These are phyloP conservation scores for Exophiala xenobiotica DNA, from an alignment of 2,329 filamentous ascomycete genomes.

Conservation along the genomic window DNA sequence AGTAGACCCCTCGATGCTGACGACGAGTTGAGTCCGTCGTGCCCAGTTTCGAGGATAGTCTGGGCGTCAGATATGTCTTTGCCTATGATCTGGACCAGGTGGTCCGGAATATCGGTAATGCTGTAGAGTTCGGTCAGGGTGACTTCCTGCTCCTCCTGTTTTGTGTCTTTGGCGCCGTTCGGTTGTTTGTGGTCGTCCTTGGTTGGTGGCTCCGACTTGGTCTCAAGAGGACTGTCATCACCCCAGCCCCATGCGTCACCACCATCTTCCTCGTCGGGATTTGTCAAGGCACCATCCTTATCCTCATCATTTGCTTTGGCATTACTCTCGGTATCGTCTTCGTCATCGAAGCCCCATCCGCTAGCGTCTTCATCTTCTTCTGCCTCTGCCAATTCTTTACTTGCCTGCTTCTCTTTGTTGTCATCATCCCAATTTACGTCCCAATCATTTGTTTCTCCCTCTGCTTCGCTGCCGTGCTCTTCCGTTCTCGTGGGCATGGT, in stretches of 20 bases:
- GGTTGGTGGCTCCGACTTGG: constrained; percentile 22
- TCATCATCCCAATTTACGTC: constrained; percentile 73
- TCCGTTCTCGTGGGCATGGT: constrained; percentile 66
- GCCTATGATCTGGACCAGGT: constrained; percentile 54
- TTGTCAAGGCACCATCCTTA: constrained; percentile 21
- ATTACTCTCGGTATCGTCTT: constrained; percentile 31
- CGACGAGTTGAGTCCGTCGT: constrained; percentile 38
- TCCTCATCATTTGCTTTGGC: constrained; percentile 36
- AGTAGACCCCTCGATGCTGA: constrained; percentile 42
- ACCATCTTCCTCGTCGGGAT: constrained; percentile 37
- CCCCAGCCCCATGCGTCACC: constrained; percentile 83
- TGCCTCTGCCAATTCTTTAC: neutral
- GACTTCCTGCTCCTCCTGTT: constrained; percentile 57
- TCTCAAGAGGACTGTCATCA: constrained; percentile 57
- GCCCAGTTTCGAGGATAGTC: constrained; percentile 38
- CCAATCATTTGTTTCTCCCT: constrained; percentile 64
- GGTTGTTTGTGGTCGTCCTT: constrained; percentile 7
- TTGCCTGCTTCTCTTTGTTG: constrained; percentile 2
- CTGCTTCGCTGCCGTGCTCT: constrained; percentile 42
- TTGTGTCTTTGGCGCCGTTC: constrained; percentile 11
- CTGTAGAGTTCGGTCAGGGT: constrained; percentile 82
- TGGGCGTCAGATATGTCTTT: constrained; percentile 45
- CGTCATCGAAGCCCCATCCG: constrained; percentile 53
- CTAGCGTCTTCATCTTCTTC: constrained; percentile 53
- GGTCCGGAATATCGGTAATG: constrained; percentile 82